These are phyloP conservation scores for Eragrostis tef DNA, from an alignment of 202 grass and related monocot species.

Conservation along the genomic window DNA sequence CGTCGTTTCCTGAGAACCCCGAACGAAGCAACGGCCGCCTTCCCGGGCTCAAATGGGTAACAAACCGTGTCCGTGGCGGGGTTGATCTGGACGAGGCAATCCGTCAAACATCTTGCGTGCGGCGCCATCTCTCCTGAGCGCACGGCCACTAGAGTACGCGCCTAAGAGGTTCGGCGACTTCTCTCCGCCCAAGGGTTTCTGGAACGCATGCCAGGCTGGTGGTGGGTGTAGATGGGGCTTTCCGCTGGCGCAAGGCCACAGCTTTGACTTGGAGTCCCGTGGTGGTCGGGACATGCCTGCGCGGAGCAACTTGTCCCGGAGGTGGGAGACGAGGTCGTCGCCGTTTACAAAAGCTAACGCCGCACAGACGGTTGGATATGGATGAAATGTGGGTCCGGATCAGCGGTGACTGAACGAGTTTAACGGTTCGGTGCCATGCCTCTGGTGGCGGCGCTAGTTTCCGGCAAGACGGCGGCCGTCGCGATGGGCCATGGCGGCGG, in stretches of 20 bases:
- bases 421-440: neutral
- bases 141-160: neutral
- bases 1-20: neutral
- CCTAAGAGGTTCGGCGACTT: neutral
- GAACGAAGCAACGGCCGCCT: neutral
- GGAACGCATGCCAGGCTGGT: neutral
- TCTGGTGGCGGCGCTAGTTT: neutral
- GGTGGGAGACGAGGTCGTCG: neutral
- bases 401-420: neutral
- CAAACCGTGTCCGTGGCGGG: neutral
- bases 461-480: neutral
- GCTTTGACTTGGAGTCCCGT: neutral
- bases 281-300: neutral
- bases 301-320: neutral
- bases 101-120: conserved; percentile 43
- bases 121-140: neutral
- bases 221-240: neutral
- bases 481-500: neutral
- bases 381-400: neutral
- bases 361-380: neutral
- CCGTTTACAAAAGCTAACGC: neutral
- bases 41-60: neutral
- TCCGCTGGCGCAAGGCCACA: neutral
- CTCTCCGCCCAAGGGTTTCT: neutral
- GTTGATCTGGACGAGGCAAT: conserved; percentile 16